Evolutionary conservation across 2,329 filamentous ascomycete genomes (phyloP), one percentile per base, ranked within the genome.

Genomic region (Fusarium avenaceum): DNA sequence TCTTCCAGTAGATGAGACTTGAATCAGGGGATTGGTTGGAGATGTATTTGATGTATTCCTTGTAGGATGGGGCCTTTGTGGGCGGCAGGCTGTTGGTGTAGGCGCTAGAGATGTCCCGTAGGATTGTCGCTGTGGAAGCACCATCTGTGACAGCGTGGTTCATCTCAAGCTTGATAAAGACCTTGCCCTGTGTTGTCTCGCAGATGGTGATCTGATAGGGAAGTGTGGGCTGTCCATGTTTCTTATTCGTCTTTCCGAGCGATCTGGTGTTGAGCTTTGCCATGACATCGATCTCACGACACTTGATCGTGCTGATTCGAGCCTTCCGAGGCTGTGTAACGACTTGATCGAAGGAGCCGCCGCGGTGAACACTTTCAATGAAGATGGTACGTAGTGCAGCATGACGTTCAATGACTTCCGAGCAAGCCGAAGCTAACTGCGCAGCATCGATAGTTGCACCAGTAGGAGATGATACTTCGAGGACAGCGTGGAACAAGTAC

Each of bases 71-170:
- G 4, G 63, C 46, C 3, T 17, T 28, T 14, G 43, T 43, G 2
- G 17, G 8, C 24, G 46, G 7, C 1, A 72, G 26, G 3, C 24
- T 40, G 10, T 62, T 53, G 3, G 38, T 56, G 49, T 79, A 80
- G 7, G 74, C 77, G 1, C 57, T 44, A 1, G 67, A 65, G 6
- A 80, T 65, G 39, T 80, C 77, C 3, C 64, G 58, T 1, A 80
- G 65, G 10, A 80, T 54, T 7, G 54, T 20, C 0, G 24, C 76
- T 49, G 74, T 71, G 0, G 78, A 79, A 28, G 74, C 69, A 4
- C 77, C 78, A n/a, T 80, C 78, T 3, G 74, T 74, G 14, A 80
- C 53, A 4, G 75, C 72, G 47, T 80, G 79, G 49, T 74, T 79
- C 66, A 81, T 74, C 19, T 80, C 78, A 11, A 81, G 55, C 26